Base-by-base conservation (phyloP, 2,329 filamentous ascomycete species). In the Magnaporthiopsis incrustans region DNA sequence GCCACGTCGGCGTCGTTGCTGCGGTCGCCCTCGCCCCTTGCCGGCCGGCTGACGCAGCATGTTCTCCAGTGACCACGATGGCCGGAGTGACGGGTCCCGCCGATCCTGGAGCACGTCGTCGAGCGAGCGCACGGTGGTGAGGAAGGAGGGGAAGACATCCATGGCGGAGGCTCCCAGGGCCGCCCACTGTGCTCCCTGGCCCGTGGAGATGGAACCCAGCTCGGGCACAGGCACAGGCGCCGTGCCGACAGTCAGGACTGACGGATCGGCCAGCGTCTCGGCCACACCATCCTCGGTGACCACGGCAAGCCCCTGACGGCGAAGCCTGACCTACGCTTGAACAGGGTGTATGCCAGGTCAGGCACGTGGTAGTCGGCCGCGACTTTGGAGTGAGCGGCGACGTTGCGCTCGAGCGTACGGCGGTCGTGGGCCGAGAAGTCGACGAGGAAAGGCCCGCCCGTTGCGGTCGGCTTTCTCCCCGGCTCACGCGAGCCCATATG, bases 181-280 rank as follows among this genome's bases (percentile, higher is more conserved):
- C 11, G 69, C 64, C 73, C 75, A 77, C 62, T 77, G 75, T 1
- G 75, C 75, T 3, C 76, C 76, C 61, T 77, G 76, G 3, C 76
- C 75, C 0, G 73, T 76, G 67, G 77, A 77, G n/a, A 73, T 67
- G 63, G 26, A 15, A 11, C 26, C 10, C 56, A 57, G 27, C n/a
- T 53, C 53, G 32, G 38, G 27, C 18, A 56, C 60, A 3, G 10
- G 14, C 33, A 11, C 12, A 11, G 33, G 33, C 33, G 33, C 33
- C 10, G 33, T 35, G 33, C 33, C 33, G 11, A 35, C 33, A 14
- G 33, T 35, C 33, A 35, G 1, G 10, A 11, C 33, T 14, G 33
- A 35, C 33, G 33, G 33, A 4, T 35, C 11, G 33, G 33, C 33
- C 11, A 35, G 33, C 33, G 11, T 12, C 33, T 35, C 33, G 33